Evolutionary conservation across 192 early-diverging fungal genomes (phyloP).

Genomic region (Gryganskiella cystojenkinii): DNA sequence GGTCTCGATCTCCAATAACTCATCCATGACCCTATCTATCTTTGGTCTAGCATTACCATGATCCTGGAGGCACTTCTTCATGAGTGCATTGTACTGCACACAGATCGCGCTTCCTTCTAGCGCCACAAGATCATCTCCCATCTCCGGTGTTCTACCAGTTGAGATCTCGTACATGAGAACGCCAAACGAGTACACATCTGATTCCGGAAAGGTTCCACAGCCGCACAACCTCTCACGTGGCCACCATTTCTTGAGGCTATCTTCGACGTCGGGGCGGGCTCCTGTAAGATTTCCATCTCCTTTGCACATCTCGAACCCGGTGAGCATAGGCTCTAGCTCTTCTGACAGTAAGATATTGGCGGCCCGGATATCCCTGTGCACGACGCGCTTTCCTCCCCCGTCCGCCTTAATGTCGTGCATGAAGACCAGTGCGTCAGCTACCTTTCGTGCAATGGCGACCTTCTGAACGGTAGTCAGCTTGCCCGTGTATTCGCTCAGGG

Average conservation of each 20-base stretch:
- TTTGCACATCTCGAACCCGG: conserved; percentile 18
- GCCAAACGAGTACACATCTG: conserved; percentile 17
- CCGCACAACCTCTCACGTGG: neutral
- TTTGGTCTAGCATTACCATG: conserved; percentile 7
- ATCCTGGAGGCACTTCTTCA: conserved; percentile 6
- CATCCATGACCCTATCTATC: conserved; percentile 9
- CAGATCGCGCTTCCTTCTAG: conserved; percentile 1
- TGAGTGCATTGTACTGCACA: conserved; percentile 8
- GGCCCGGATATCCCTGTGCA: conserved; percentile 20
- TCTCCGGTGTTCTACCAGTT: conserved; percentile 3
- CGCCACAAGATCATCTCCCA: conserved; percentile 3
- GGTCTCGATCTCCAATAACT: conserved; percentile 13
- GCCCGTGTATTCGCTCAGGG: conserved; percentile 3
- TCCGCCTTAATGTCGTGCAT: conserved; percentile 10
- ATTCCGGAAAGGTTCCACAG: conserved; percentile 9
- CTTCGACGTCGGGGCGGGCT: neutral
- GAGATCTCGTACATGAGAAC: conserved; percentile 27
- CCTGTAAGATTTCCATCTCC: conserved; percentile 3
- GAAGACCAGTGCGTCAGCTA: conserved; percentile 14
- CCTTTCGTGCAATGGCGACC: conserved; percentile 17
- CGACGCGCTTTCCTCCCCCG: neutral
- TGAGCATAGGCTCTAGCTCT: conserved; percentile 9
- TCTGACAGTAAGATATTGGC: conserved; percentile 13
- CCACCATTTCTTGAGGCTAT: conserved; percentile 9
- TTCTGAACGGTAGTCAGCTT: conserved; percentile 1